A percentile compares a stretch with the other conserved stretches of the same genome.
Evolutionary conservation across 257 asterid genomes (phyloP).

Genomic region (Gardenia jasminoides): DNA sequence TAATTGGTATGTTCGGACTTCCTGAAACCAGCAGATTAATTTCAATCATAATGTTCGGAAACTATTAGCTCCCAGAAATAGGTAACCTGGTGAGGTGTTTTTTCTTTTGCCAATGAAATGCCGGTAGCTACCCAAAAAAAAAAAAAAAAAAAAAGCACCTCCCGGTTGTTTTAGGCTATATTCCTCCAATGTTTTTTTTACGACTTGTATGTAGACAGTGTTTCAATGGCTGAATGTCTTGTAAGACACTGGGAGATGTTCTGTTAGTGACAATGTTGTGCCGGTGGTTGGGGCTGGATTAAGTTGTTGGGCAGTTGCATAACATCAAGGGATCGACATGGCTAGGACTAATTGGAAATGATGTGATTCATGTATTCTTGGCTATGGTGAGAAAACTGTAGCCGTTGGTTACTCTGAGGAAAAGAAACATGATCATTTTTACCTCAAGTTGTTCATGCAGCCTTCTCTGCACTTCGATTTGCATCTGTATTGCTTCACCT

Average conservation of each 20-base stretch:
- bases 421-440: constrained; percentile 20
- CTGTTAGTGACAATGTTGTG: neutral
- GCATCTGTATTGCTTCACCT: constrained; percentile 79
- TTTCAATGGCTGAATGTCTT: neutral
- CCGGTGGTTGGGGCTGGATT: neutral
- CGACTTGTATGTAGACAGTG: neutral
- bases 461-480: constrained; percentile 81
- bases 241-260: neutral
- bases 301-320: neutral
- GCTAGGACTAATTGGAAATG: neutral
- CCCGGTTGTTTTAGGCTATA: neutral
- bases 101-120: neutral
- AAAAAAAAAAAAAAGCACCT: no score
- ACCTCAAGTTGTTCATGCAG: constrained; percentile 93
- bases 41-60: neutral
- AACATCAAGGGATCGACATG: neutral
- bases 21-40: neutral
- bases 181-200: neutral
- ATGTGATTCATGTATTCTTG: neutral
- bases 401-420: neutral
- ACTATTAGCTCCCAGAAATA: neutral
- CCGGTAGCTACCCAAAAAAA: neutral
- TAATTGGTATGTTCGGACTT: neutral
- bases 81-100: neutral
- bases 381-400: neutral